Base-by-base conservation (phyloP, 2,329 filamentous ascomycete species). In the Aphanocladium album region DNA sequence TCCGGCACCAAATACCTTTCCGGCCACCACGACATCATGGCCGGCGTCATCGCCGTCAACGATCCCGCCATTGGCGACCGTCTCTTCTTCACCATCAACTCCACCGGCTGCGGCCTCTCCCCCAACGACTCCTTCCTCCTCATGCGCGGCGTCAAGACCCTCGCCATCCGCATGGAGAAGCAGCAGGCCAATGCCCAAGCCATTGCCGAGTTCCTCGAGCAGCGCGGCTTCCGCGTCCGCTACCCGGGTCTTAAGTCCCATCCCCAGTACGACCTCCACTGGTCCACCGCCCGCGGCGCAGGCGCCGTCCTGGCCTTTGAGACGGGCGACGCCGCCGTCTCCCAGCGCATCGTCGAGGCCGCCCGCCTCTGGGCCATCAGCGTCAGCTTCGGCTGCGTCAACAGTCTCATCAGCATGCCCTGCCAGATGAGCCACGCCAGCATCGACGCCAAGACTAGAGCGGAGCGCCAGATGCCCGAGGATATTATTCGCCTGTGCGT, bases 371-470 rank as follows among this genome's bases (percentile, higher is more conserved):
- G 91, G 87, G 92, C 90, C 37, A 99, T 99, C 68, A 96, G 90
- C 66, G 95, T 99, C 62, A 96, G 91, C 71, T 99, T 99, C 72
- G 95, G 95, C 52, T 98, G 95, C 73, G 95, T 99, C 66, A 99
- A 99, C 79, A 96, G 91, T 72, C 79, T 99, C 73, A 99, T 99
- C 76, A 97, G 93, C 78, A 97, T 99, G 93, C 93, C 95, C 9
- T 99, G 95, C 78, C 92, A 93, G 70, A 99, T 99, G 96, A 98
- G 93, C 76, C 95, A 99, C 76, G 95, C 95, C 43, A 96, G 91
- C 72, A 99, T 99, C 70, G 95, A 98, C 72, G 90, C 92, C 62
- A 96, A 96, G 79, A 98, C 93, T 57, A 83, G 95, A 67, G 82
- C 86, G 68, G 92, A 96, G 77, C 84, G 93, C 65, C 88, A 93